phyloP scores from a whole-genome alignment of 306 rosid species.

The Lathyrus oleraceus region DNA sequence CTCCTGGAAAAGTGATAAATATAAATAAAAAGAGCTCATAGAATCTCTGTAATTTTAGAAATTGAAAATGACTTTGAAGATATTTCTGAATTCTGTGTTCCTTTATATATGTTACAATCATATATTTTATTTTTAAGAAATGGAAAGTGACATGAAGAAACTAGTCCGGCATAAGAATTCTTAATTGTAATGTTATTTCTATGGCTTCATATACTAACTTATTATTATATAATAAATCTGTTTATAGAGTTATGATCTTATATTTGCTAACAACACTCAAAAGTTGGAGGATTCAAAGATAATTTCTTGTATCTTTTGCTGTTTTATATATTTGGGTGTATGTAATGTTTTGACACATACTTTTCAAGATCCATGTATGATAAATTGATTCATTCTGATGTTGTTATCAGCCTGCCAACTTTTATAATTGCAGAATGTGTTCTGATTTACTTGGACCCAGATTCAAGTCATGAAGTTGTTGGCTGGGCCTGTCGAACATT shows the following conservation, averaged over 20 bases:
- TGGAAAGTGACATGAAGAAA: neutral
- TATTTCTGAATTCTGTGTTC: slow-evolving; percentile 20
- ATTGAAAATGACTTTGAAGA: neutral
- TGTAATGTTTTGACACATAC: neutral
- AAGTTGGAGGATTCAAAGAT: slow-evolving; percentile 7
- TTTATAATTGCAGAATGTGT: slow-evolving; percentile 99
- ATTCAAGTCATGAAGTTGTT: slow-evolving; percentile 70
- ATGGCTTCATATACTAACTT: slow-evolving; percentile 7
- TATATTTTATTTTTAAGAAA: slow-evolving; percentile 14
- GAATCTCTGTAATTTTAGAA: neutral
- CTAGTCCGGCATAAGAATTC: neutral
- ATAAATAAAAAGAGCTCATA: slow-evolving; percentile 11
- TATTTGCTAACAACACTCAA: slow-evolving; percentile 5
- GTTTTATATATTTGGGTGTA: neutral
- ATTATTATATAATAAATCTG: neutral
- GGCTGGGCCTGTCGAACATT: slow-evolving; percentile 85
- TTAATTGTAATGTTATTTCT: neutral
- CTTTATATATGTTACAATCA: slow-evolving; percentile 11
- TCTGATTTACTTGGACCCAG: slow-evolving; percentile 93
- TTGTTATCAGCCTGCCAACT: slow-evolving; percentile 96
- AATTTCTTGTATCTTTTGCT: slow-evolving; percentile 7
- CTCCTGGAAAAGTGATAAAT: slow-evolving; percentile 17
- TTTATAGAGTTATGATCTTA: slow-evolving; percentile 18
- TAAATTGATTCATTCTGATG: slow-evolving; percentile 60
- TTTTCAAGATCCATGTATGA: slow-evolving; percentile 33